A percentile compares a stretch with the other conserved stretches of the same genome.
Evolutionary conservation across 2,329 filamentous ascomycete genomes (phyloP).

Genomic region (Hypoxylon sp.): DNA sequence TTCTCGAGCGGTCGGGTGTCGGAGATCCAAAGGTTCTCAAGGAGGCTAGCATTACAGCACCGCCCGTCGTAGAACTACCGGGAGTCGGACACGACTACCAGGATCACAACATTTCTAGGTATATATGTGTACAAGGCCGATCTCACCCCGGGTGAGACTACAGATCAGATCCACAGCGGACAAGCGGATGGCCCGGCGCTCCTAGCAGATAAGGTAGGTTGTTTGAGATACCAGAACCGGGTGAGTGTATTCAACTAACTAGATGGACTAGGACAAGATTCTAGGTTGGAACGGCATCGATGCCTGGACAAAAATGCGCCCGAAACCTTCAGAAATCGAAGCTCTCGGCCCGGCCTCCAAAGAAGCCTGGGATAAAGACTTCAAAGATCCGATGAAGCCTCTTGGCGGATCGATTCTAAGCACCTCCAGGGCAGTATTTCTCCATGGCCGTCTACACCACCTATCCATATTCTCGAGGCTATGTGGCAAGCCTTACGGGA

Average conservation of each 20-base stretch:
- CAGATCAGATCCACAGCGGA: background rate
- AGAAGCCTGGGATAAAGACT: slow-evolving; percentile 64
- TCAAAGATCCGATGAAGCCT: slow-evolving; percentile 51
- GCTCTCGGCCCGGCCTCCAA: slow-evolving; percentile 63
- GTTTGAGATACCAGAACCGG: background rate
- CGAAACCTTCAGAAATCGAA: slow-evolving; percentile 62
- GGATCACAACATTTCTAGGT: slow-evolving; percentile 63
- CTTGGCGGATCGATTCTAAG: slow-evolving; percentile 2
- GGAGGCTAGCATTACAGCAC: slow-evolving; percentile 47
- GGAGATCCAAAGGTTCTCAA: slow-evolving; percentile 59
- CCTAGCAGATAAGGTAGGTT: background rate
- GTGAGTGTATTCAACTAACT: background rate
- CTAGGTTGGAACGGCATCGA: slow-evolving; percentile 69
- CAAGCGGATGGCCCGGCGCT: background rate
- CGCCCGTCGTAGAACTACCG: slow-evolving; percentile 55
- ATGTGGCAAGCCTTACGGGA: no score
- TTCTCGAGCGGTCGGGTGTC: slow-evolving; percentile 66
- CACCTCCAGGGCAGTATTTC: slow-evolving; percentile 14
- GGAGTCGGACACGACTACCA: slow-evolving; percentile 62
- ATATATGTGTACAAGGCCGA: slow-evolving; percentile 58
- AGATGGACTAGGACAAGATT: slow-evolving; percentile 44
- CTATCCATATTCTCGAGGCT: slow-evolving; percentile 41
- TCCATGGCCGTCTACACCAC: slow-evolving; percentile 8
- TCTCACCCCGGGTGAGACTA: slow-evolving; percentile 37
- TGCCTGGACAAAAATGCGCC: slow-evolving; percentile 64